Evolutionary conservation across 208 protist genomes (phyloP), one percentile per base, ranked within the genome.

Genomic region (Trypanosomatidae sp.): DNA sequence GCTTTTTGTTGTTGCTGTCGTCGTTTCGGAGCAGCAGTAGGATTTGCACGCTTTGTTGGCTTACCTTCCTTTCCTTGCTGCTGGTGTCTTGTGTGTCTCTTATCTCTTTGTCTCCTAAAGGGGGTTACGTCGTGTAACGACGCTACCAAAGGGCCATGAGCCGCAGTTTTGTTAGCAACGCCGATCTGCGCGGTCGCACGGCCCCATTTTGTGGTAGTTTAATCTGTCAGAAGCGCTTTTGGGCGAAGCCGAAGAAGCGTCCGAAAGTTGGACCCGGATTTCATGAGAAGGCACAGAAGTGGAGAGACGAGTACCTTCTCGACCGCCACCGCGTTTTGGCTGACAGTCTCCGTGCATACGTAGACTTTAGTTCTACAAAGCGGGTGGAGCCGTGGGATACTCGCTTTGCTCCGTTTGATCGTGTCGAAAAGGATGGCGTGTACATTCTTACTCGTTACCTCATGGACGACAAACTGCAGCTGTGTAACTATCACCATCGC

Each of bases 391-490:
- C 93, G 66, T 97, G 91, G 90, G 93, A 97, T 73, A 93, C 93
- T 30, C 91, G 93, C 33, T 97, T 96, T 81, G 84, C 79, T 13
- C 93, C 93, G 0, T 97, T 97, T 83, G 93, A 97, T 75, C 85
- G 93, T 62, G 88, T 93, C 17, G 91, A 95, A 71, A 95, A 92
- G 60, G 93, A 97, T 76, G 93, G 93, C 41, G 91, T 96, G 59
- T 86, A 97, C 82, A 82, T 96, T 41, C 62, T 97, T 15, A 87
- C 86, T 62, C 83, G 85, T 39, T 87, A 97, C 69, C 55, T 97
- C 30, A 97, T 97, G 93, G 91, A 96, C 30, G 93, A 97, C 67
- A 97, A 97, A 74, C 81, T 97, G 66, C 89, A 95, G 78, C 79
- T 95, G 50, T 93, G 90, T 73, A 95, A 94, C 67, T 96, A 97